phyloP scores from a whole-genome alignment of 208 protist genomes.

The Leishmania tropica region DNA sequence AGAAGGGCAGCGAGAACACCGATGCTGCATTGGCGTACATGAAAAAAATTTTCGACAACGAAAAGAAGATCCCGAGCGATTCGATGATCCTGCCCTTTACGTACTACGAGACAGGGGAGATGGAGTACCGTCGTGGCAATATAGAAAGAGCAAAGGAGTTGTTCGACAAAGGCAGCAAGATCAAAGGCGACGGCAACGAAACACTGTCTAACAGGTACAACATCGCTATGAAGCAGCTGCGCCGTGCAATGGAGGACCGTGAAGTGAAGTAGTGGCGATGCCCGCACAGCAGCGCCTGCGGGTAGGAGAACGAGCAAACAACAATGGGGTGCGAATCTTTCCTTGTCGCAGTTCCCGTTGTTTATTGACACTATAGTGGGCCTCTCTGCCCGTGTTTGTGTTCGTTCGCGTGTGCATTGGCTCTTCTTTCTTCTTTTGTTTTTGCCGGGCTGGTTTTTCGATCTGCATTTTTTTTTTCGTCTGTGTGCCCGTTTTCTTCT shows the following conservation, averaged over 20 bases:
- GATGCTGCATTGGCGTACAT: slow-evolving; percentile 59
- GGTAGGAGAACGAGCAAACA: background rate
- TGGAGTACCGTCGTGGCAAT: slow-evolving; percentile 85
- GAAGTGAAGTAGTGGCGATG: background rate
- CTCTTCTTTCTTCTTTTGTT: background rate
- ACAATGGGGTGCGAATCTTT: background rate
- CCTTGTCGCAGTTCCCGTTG: background rate
- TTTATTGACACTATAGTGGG: background rate
- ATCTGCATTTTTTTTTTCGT: background rate
- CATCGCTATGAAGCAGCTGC: slow-evolving; percentile 90
- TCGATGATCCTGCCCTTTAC: slow-evolving; percentile 90
- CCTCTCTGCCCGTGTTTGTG: background rate
- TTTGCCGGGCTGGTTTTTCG: background rate
- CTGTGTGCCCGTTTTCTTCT: background rate
- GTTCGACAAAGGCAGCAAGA: slow-evolving; percentile 78
- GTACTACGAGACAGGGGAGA: slow-evolving; percentile 87
- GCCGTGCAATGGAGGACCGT: slow-evolving; percentile 46
- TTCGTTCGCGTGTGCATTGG: background rate
- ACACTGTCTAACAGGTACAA: slow-evolving; percentile 87
- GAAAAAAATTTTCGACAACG: slow-evolving; percentile 79
- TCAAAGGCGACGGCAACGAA: slow-evolving; percentile 91
- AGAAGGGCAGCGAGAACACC: slow-evolving; percentile 80
- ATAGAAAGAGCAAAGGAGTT: slow-evolving; percentile 69
- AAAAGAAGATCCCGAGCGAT: slow-evolving; percentile 80
- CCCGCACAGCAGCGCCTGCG: background rate